Conservation (phyloP, 2,329 filamentous ascomycete genomes). For the Penicillium thymicola region DNA sequence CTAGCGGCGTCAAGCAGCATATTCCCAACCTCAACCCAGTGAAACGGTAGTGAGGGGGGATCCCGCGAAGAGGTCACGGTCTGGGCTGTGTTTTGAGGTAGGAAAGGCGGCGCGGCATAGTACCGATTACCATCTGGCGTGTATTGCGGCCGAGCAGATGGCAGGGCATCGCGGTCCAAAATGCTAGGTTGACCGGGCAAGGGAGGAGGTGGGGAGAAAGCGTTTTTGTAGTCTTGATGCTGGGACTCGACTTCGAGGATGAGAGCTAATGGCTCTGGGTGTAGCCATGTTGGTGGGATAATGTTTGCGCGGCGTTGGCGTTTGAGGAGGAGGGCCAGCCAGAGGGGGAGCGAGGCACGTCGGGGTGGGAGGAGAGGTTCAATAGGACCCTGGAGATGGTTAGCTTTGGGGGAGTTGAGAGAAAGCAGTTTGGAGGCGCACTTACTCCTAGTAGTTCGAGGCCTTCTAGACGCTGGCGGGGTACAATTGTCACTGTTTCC, state of each 20-base stretch:
- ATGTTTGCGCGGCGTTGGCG: slow-evolving; percentile 93
- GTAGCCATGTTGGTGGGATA: slow-evolving; percentile 83
- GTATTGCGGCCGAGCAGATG: slow-evolving; percentile 29
- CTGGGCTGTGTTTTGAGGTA: slow-evolving; percentile 70
- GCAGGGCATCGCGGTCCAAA: slow-evolving; percentile 22
- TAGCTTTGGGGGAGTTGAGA: neutral
- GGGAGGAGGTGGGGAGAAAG: slow-evolving; percentile 75
- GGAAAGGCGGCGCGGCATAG: slow-evolving; percentile 66
- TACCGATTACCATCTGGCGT: slow-evolving; percentile 42
- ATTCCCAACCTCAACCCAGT: slow-evolving; percentile 91
- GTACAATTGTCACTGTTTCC: slow-evolving; percentile 90
- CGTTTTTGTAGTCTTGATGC: slow-evolving; percentile 55
- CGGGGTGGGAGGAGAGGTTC: slow-evolving; percentile 75
- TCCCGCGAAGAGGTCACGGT: slow-evolving; percentile 50
- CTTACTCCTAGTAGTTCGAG: slow-evolving; percentile 79
- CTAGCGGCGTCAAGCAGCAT: slow-evolving; percentile 79
- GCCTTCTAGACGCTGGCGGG: slow-evolving; percentile 81
- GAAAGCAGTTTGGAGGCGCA: neutral
- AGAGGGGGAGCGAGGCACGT: slow-evolving; percentile 76
- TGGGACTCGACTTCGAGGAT: slow-evolving; percentile 81
- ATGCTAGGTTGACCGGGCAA: slow-evolving; percentile 50
- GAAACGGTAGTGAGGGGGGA: slow-evolving; percentile 66
- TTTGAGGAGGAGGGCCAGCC: slow-evolving; percentile 93
- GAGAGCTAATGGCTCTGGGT: slow-evolving; percentile 67
- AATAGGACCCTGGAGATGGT: slow-evolving; percentile 64